A percentile compares a stretch with the other conserved stretches of the same genome.
These are phyloP conservation scores for Ogataea trehaloabstinens DNA, from an alignment of 805 yeast species.

Conservation along the genomic window DNA sequence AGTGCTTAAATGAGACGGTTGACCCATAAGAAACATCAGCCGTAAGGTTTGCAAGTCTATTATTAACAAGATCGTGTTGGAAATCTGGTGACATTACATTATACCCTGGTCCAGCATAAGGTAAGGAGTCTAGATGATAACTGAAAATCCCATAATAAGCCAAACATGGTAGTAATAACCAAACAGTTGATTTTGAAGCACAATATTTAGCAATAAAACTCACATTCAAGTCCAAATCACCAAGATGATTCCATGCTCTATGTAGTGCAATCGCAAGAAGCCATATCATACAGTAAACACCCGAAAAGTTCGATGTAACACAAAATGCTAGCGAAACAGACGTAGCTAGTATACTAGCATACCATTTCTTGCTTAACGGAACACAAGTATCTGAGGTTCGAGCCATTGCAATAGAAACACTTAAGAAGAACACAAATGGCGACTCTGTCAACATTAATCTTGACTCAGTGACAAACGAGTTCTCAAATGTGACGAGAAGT, in stretches of 20 bases:
- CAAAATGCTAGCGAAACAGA: slow-evolving; percentile 54
- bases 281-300: slow-evolving; percentile 68
- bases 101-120: slow-evolving; percentile 57
- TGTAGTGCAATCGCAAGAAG: slow-evolving; percentile 40
- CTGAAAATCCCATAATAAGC: slow-evolving; percentile 59
- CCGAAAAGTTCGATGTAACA: slow-evolving; percentile 68
- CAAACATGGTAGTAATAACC: slow-evolving; percentile 53
- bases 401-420: slow-evolving; percentile 39
- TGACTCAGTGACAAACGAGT: slow-evolving; percentile 60
- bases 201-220: slow-evolving; percentile 39
- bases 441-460: slow-evolving; percentile 49
- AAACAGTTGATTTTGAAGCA: slow-evolving; percentile 36
- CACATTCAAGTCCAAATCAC: slow-evolving; percentile 57
- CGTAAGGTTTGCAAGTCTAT: slow-evolving; percentile 42
- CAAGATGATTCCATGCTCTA: slow-evolving; percentile 66
- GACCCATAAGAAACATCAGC: slow-evolving; percentile 75
- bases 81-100: slow-evolving; percentile 65
- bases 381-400: slow-evolving; percentile 28
- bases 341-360: slow-evolving; percentile 43
- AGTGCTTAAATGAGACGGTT: slow-evolving; percentile 68
- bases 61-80: slow-evolving; percentile 53
- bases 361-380: slow-evolving; percentile 54
- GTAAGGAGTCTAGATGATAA: slow-evolving; percentile 50
- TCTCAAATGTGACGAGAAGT: slow-evolving; percentile 56
- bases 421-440: slow-evolving; percentile 42